Conservation (phyloP, 75 land plant genomes). For the Cupressus sempervirens region DNA sequence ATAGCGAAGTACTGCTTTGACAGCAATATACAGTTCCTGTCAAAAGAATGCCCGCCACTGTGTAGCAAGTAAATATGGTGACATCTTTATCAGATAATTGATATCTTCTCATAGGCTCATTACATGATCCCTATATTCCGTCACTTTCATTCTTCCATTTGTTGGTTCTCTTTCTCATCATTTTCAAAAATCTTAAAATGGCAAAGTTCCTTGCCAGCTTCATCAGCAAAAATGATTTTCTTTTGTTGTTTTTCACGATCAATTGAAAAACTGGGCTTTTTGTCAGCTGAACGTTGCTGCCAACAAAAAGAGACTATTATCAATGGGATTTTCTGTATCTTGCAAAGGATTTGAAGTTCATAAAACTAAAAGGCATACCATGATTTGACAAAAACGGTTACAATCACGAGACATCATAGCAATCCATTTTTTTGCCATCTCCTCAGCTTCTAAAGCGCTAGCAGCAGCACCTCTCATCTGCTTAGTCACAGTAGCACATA, state of each 20-base stretch:
- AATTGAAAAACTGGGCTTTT: slow-evolving; percentile 4
- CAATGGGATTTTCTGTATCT: background rate
- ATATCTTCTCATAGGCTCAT: background rate
- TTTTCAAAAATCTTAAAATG: slow-evolving; percentile 49
- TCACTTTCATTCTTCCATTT: background rate
- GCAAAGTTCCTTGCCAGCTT: slow-evolving; percentile 61
- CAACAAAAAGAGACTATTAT: background rate
- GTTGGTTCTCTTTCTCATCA: background rate
- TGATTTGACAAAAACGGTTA: slow-evolving; percentile 71
- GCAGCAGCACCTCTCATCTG: slow-evolving; percentile 47
- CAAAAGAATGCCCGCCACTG: background rate
- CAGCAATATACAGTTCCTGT: slow-evolving; percentile 4
- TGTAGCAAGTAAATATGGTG: background rate
- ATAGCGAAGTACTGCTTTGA: background rate
- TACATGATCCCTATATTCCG: background rate
- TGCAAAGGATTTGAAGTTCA: background rate
- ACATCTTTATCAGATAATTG: background rate
- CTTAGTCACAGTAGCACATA: background rate
- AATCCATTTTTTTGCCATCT: slow-evolving; percentile 41
- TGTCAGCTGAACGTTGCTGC: background rate
- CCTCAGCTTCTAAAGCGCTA: slow-evolving; percentile 44
- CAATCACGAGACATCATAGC: slow-evolving; percentile 66
- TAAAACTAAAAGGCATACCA: slow-evolving; percentile 36
- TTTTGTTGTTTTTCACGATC: slow-evolving; percentile 21
- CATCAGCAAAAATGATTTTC: slow-evolving; percentile 72